Percentiles rank a stretch among this genome's conserved stretches.
phyloP scores from a whole-genome alignment of 768 basidiomycete genomes.

The Suillus subluteus region DNA sequence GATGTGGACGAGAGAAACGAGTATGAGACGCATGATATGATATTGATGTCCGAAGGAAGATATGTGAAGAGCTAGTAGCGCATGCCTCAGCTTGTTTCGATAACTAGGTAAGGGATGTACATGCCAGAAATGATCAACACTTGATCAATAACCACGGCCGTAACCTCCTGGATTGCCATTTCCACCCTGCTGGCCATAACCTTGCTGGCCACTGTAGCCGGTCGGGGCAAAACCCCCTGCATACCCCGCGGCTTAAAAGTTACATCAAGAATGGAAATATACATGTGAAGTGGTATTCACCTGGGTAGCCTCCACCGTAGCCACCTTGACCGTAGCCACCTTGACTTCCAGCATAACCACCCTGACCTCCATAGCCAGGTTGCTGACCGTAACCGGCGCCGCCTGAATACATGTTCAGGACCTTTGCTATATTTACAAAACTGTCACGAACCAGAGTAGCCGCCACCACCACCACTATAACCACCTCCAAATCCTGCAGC shows the following conservation, averaged over 20 bases:
- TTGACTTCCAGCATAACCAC: constrained; percentile 36
- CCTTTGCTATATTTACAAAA: neutral
- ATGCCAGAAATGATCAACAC: constrained; percentile 1
- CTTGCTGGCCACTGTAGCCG: constrained; percentile 30
- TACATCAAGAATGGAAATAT: constrained; percentile 18
- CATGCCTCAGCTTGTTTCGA: neutral
- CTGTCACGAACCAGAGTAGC: constrained; percentile 31
- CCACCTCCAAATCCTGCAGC: constrained; percentile 31
- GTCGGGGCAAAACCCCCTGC: neutral
- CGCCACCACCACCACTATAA: constrained; percentile 33
- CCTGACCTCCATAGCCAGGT: constrained; percentile 26
- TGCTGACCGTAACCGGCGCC: constrained; percentile 31
- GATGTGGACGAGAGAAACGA: neutral
- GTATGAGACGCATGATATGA: neutral
- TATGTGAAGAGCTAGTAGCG: neutral
- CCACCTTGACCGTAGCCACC: constrained; percentile 27
- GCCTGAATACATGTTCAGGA: constrained; percentile 26
- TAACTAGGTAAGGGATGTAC: constrained; percentile 9
- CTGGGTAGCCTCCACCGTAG: constrained; percentile 31
- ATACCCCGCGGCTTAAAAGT: constrained; percentile 29
- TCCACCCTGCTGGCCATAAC: constrained; percentile 23
- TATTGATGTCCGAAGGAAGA: constrained; percentile 1
- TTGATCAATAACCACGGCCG: constrained; percentile 4
- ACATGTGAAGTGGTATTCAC: constrained; percentile 17
- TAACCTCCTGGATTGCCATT: constrained; percentile 39